These are phyloP conservation scores for Ramularia endophylla DNA, from an alignment of 2,329 filamentous ascomycete genomes.

Conservation along the genomic window DNA sequence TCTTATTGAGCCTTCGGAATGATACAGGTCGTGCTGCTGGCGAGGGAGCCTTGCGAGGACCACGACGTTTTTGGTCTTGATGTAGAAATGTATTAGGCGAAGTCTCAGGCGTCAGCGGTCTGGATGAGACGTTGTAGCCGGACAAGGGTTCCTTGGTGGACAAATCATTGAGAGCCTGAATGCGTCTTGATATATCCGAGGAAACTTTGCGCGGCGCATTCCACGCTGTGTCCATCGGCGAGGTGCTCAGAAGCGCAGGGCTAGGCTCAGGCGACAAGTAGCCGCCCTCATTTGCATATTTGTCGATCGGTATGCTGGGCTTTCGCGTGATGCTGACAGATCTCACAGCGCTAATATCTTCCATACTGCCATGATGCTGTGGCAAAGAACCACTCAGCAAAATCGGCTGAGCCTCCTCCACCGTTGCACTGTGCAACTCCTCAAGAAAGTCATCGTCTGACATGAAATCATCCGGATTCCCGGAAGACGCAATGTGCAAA, in stretches of 20 bases:
- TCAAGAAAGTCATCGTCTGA: constrained; percentile 69
- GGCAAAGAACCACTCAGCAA: constrained; percentile 26
- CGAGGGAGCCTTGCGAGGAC: constrained; percentile 9
- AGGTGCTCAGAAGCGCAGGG: constrained; percentile 2
- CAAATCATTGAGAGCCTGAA: constrained; percentile 85
- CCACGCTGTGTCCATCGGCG: constrained; percentile 9
- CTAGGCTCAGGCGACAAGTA: not conserved
- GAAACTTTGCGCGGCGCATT: constrained; percentile 67
- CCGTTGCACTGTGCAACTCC: constrained; percentile 72
- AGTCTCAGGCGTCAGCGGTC: constrained; percentile 14
- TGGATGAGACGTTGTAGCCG: constrained; percentile 12
- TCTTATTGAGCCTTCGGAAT: constrained; percentile 16
- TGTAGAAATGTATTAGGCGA: constrained; percentile 8
- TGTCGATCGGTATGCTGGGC: no score
- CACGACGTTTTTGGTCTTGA: constrained; percentile 7
- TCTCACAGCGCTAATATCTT: constrained; percentile 11
- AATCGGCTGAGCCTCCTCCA: constrained; percentile 78
- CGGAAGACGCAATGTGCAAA: constrained; percentile 32
- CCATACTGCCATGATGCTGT: constrained; percentile 14
- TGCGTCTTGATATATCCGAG: constrained; percentile 86
- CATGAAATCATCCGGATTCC: constrained; percentile 45
- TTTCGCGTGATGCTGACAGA: constrained; percentile 21
- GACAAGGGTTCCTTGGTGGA: constrained; percentile 18
- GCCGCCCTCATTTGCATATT: not conserved
- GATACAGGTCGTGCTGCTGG: constrained; percentile 17